Evolutionary conservation across 2,329 filamentous ascomycete species (phyloP).

Genomic region (Ceratocystis eucalypticola): DNA sequence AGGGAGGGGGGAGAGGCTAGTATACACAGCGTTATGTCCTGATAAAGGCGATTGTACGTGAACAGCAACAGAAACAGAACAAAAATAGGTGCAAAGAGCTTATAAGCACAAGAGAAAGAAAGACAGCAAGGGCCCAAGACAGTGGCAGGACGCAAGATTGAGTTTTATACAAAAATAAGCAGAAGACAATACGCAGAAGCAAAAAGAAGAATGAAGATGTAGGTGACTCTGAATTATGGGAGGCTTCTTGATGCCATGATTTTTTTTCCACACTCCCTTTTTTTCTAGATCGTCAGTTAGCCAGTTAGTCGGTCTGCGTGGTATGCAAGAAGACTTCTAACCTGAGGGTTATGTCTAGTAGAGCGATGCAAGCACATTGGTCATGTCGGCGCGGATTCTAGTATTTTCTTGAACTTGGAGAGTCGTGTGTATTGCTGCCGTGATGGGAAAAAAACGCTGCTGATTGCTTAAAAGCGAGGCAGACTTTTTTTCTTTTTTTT

Average conservation of each 20-base stretch:
- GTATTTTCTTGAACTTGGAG: neutral
- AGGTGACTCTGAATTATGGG: neutral
- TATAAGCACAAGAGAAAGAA: slow-evolving; percentile 1
- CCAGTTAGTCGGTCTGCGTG: neutral
- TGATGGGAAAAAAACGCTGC: neutral
- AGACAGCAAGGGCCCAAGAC: neutral
- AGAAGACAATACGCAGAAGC: neutral
- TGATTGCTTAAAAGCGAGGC: slow-evolving; percentile 3
- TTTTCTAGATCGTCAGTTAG: neutral
- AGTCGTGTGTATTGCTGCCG: neutral
- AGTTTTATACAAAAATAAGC: slow-evolving; percentile 1
- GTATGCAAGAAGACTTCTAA: neutral
- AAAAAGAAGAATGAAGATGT: neutral
- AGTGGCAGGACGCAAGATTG: neutral
- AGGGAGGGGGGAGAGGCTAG: neutral
- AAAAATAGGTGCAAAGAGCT: neutral
- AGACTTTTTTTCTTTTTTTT: neutral
- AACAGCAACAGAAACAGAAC: slow-evolving; percentile 7
- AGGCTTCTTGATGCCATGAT: neutral
- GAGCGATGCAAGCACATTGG: neutral
- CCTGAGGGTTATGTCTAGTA: neutral
- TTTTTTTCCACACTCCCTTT: neutral
- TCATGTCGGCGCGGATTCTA: neutral
- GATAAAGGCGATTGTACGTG: neutral
- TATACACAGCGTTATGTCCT: slow-evolving; percentile 16